A percentile compares a stretch with the other conserved stretches of the same genome.
Evolutionary conservation across 768 basidiomycete genomes (phyloP).

Genomic region (Boletus sp.): DNA sequence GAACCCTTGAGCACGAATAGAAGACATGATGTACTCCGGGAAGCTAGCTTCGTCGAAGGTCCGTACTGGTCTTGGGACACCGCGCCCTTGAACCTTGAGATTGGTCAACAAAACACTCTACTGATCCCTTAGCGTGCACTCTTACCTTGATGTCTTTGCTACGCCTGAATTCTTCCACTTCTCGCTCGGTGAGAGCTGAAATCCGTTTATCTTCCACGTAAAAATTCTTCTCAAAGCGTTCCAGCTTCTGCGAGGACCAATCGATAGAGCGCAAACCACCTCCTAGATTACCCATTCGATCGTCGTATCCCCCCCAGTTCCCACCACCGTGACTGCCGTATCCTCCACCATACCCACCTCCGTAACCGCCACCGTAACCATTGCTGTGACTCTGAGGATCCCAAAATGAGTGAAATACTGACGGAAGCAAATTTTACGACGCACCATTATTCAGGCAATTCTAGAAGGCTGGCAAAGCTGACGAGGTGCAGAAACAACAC

Average conservation of each 20-base stretch:
- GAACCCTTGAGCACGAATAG: conserved; percentile 95
- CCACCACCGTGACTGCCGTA: conserved; percentile 28
- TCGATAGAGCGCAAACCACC: conserved; percentile 79
- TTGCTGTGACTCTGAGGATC: conserved; percentile 29
- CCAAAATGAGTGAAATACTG: background rate
- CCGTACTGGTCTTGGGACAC: conserved; percentile 85
- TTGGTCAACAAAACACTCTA: background rate
- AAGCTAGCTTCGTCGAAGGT: conserved; percentile 94
- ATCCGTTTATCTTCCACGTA: conserved; percentile 90
- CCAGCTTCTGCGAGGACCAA: conserved; percentile 71
- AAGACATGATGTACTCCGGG: conserved; percentile 92
- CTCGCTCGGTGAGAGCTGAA: conserved; percentile 68
- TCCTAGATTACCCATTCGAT: conserved; percentile 80
- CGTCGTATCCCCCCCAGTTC: conserved; percentile 41
- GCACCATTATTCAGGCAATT: conserved; percentile 19
- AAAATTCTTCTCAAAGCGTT: conserved; percentile 97
- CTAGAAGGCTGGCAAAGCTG: background rate
- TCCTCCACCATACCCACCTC: conserved; percentile 27
- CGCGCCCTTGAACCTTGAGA: conserved; percentile 76
- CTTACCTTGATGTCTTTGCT: conserved; percentile 83
- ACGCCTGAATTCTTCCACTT: conserved; percentile 84
- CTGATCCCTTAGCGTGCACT: background rate
- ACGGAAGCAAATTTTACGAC: background rate
- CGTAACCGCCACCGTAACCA: conserved; percentile 34
- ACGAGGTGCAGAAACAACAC: background rate